phyloP scores from a whole-genome alignment of 1,284 basidiomycete species.

The Pterulicium gracile region DNA sequence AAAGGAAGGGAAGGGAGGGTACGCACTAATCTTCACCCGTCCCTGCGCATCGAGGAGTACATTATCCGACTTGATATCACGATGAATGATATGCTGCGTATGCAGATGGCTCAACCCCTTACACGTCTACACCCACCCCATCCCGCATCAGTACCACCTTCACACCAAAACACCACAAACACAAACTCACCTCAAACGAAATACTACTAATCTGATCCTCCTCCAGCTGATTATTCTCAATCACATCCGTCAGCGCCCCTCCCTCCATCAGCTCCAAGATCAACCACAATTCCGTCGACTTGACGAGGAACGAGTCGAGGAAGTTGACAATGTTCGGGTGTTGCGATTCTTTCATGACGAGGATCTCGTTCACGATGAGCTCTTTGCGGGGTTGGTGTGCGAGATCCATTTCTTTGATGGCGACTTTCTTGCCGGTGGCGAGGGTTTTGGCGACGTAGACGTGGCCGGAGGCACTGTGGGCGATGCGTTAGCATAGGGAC shows the following conservation, averaged over 20 bases:
- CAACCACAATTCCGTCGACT: slow-evolving; percentile 94
- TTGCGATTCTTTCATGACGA: slow-evolving; percentile 98
- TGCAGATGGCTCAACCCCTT: slow-evolving; percentile 91
- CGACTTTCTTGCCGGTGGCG: slow-evolving; percentile 82
- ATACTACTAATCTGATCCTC: slow-evolving; percentile 97
- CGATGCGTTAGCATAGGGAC: not conserved
- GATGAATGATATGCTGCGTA: slow-evolving; percentile 91
- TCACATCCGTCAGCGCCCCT: slow-evolving; percentile 93
- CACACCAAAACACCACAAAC: not conserved
- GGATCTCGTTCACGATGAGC: slow-evolving; percentile 96
- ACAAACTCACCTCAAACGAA: slow-evolving; percentile 67
- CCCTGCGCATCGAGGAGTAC: slow-evolving; percentile 88
- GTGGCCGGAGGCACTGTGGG: slow-evolving; percentile 81
- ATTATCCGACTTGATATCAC: slow-evolving; percentile 98
- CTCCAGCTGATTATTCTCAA: slow-evolving; percentile 93
- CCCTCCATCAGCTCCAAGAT: slow-evolving; percentile 99
- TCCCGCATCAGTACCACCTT: slow-evolving; percentile 2
- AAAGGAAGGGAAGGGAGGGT: slow-evolving; percentile 1
- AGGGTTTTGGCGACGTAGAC: slow-evolving; percentile 98
- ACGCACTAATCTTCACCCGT: slow-evolving; percentile 93
- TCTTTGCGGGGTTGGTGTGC: slow-evolving; percentile 95
- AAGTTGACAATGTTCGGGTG: slow-evolving; percentile 99
- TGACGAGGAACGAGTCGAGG: slow-evolving; percentile 86
- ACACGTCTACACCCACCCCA: slow-evolving; percentile 59
- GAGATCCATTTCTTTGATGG: slow-evolving; percentile 99